These are phyloP conservation scores for Coleophoma cylindrospora DNA, from an alignment of 2,329 filamentous ascomycete genomes.

Conservation along the genomic window DNA sequence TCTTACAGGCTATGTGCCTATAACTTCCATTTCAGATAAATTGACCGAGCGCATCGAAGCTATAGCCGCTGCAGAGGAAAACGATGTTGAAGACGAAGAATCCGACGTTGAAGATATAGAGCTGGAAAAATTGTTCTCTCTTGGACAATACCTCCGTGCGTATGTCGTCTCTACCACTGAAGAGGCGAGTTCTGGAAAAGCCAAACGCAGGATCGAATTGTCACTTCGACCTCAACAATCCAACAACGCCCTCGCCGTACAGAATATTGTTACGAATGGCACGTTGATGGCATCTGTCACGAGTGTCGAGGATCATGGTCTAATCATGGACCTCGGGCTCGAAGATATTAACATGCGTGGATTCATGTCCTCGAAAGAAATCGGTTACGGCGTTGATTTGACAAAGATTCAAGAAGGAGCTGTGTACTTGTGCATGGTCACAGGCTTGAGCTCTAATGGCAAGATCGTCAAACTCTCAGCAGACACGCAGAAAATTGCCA, in stretches of 20 bases:
- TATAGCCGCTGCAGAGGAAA: constrained; percentile 53
- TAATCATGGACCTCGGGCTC: constrained; percentile 88
- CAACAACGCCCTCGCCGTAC: constrained; percentile 69
- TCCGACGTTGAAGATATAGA: constrained; percentile 58
- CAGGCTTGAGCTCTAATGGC: constrained; percentile 67
- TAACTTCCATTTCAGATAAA: constrained; percentile 83
- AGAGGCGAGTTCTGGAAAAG: constrained; percentile 44
- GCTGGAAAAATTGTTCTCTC: constrained; percentile 66
- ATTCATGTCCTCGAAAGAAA: constrained; percentile 81
- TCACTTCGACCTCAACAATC: constrained; percentile 74
- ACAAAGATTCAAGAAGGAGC: constrained; percentile 73
- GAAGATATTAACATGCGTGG: constrained; percentile 63
- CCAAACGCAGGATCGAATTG: constrained; percentile 79
- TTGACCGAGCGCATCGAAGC: constrained; percentile 73
- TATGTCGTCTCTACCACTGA: constrained; percentile 76
- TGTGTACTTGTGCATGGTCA: constrained; percentile 79
- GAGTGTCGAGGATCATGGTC: constrained; percentile 93
- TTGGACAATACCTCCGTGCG: constrained; percentile 85
- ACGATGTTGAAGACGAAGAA: constrained; percentile 48
- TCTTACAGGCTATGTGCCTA: constrained; percentile 79
- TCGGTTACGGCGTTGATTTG: constrained; percentile 61
- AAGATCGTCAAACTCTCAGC: constrained; percentile 85
- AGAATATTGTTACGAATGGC: constrained; percentile 68
- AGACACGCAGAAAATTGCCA: constrained; percentile 64
- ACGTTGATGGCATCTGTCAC: constrained; percentile 83